Percentiles rank a stretch among this genome's conserved stretches.
phyloP scores from a whole-genome alignment of 2,329 filamentous ascomycete genomes.

The Diaporthe sp. region DNA sequence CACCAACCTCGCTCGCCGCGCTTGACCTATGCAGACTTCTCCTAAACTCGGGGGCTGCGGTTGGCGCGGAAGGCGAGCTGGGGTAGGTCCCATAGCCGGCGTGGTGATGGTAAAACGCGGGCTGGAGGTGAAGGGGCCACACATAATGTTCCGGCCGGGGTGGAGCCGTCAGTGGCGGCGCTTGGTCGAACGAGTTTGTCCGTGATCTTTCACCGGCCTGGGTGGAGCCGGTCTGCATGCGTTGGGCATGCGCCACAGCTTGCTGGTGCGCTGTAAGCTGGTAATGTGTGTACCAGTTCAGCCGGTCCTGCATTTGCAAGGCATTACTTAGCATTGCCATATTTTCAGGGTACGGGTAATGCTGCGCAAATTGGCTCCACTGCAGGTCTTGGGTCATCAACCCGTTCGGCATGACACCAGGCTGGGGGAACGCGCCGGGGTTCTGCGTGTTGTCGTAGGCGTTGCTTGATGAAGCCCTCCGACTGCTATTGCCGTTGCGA shows the following conservation, averaged over 20 bases:
- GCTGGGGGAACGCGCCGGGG: constrained; percentile 56
- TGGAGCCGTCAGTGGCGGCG: constrained; percentile 69
- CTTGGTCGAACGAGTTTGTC: constrained; percentile 74
- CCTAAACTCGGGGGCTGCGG: constrained; percentile 65
- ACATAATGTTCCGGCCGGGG: constrained; percentile 70
- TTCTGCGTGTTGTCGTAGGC: constrained; percentile 64
- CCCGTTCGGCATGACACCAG: constrained; percentile 49
- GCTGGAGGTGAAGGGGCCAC: constrained; percentile 59
- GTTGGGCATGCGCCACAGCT: constrained; percentile 59
- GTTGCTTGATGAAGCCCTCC: constrained; percentile 68
- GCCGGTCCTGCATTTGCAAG: constrained; percentile 60
- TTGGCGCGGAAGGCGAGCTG: constrained; percentile 66
- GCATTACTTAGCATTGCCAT: constrained; percentile 43
- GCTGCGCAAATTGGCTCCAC: constrained; percentile 50
- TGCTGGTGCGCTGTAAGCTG: constrained; percentile 61
- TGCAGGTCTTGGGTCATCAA: constrained; percentile 45
- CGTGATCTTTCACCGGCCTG: constrained; percentile 65
- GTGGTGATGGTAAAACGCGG: constrained; percentile 53
- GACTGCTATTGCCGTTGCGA: constrained; percentile 60
- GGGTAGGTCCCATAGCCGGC: constrained; percentile 67
- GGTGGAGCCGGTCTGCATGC: constrained; percentile 55
- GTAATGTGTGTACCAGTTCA: constrained; percentile 62
- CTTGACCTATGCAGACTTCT: constrained; percentile 70
- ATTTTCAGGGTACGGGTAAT: constrained; percentile 39
- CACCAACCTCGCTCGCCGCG: constrained; percentile 62